Percentiles rank a stretch among this genome's conserved stretches.
Evolutionary conservation across 129 eudicot species (phyloP).

Genomic region (Pulicaria dysenterica): DNA sequence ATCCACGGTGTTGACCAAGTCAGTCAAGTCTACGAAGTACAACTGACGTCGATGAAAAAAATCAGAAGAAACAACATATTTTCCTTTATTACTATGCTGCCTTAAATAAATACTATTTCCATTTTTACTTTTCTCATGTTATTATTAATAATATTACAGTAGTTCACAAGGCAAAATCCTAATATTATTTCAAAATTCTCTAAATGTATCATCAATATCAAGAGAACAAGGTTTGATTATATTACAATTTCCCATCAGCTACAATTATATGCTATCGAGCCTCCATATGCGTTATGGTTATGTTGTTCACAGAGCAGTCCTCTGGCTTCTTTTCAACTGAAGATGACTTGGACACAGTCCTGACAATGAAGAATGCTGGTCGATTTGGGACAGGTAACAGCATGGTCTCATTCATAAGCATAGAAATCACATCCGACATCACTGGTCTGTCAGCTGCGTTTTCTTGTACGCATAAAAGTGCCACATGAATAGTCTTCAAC

Average conservation of each 20-base stretch:
- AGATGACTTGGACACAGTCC: neutral
- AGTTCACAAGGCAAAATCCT: too few relatives aligned
- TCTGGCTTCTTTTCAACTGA: neutral
- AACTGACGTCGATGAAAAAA: too few relatives aligned
- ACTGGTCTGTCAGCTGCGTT: conserved; percentile 41
- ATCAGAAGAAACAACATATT: too few relatives aligned
- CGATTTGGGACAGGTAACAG: conserved; percentile 45
- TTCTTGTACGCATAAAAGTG: conserved; percentile 52
- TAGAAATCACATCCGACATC: conserved; percentile 42
- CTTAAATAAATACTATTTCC: too few relatives aligned
- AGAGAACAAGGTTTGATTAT: neutral
- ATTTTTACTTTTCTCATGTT: too few relatives aligned
- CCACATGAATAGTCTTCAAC: conserved; percentile 44
- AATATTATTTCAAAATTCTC: too few relatives aligned
- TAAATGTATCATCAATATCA: too few relatives aligned
- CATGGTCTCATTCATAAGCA: conserved; percentile 41
- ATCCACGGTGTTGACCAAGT: conserved; percentile 7
- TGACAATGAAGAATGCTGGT: conserved; percentile 41
- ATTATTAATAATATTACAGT: too few relatives aligned
- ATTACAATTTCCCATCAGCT: neutral
- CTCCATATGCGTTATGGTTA: conserved; percentile 40
- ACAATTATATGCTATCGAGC: conserved; percentile 6
- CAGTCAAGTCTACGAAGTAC: too few relatives aligned
- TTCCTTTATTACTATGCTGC: too few relatives aligned
- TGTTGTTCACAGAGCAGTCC: conserved; percentile 31